Evolutionary conservation across 805 yeast species (phyloP), one percentile per base, ranked within the genome.

Genomic region (Kluyveromyces nonfermentans): DNA sequence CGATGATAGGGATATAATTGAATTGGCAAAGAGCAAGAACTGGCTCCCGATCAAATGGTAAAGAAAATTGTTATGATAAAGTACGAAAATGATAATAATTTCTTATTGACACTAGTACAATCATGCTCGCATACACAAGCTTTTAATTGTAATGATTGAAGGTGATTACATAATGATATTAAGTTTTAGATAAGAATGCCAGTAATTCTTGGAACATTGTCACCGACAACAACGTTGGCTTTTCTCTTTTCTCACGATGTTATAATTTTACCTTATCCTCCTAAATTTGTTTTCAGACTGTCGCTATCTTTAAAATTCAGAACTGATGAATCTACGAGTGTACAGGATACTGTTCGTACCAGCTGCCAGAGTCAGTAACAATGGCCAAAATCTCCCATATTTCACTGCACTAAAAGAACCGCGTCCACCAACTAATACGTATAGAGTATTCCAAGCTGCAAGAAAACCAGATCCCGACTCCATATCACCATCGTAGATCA

Each of bases 401-500:
- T 77, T 65, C 47, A 80, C 48, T 1, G 53, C 51, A 36, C 65
- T 68, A 21, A 82, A 39, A 10, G 84, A 69, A 6, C 77, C 72
- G 33, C 71, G 72, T 1, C 87, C 86, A 56, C 85, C 85, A 14
- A 82, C 85, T 10, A 88, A 58, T 46, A 82, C 57, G 55, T 85
- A 89, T 46, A 88, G 62, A 7, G 83, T 60, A 7, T 85, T 77
- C 96, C 96, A 89, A 2, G 93, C 94, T 53, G 77, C 70, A 6
- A 74, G 68, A 55, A 88, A 82, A 0, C 95, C 96, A 1, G 90
- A 72, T 3, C 95, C 96, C 62, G 84, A 80, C 37, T 74, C 72
- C 17, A 77, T 63, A 55, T 87, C 96, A 14, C 85, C 81, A 57
- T 88, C 96, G 50, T 71, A 70, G 34, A 82, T 74, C 69, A 88